phyloP scores from a whole-genome alignment of 768 basidiomycete species.

The Epithele typhae region DNA sequence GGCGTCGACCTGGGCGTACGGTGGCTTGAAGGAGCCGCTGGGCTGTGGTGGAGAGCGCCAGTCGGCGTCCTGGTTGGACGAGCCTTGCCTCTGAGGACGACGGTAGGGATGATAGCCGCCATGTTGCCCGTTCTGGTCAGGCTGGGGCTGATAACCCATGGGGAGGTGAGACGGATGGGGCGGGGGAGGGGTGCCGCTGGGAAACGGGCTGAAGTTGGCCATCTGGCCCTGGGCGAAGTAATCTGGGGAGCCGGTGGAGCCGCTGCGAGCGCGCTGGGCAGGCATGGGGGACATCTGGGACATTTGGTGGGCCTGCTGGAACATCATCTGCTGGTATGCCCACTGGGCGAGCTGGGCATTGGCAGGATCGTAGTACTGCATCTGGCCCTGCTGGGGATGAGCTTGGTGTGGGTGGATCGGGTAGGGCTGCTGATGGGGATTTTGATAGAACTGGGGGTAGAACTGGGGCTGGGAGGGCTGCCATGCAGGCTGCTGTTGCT shows the following conservation, averaged over 20 bases:
- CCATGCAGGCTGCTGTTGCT: constrained; percentile 65
- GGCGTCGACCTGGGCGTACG: constrained; percentile 76
- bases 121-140: constrained; percentile 29
- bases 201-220: constrained; percentile 56
- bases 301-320: constrained; percentile 53
- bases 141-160: constrained; percentile 31
- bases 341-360: constrained; percentile 79
- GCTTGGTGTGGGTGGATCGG: constrained; percentile 34
- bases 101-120: constrained; percentile 81
- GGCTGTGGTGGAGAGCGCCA: constrained; percentile 39
- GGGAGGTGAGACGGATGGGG: constrained; percentile 48
- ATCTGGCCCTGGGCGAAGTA: constrained; percentile 58
- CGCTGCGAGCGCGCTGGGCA: constrained; percentile 29
- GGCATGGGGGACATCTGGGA: constrained; percentile 38
- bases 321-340: constrained; percentile 93
- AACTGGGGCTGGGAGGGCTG: constrained; percentile 65
- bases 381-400: constrained; percentile 34
- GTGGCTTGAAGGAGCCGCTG: constrained; percentile 55
- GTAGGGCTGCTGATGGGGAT: constrained; percentile 59
- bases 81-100: constrained; percentile 46
- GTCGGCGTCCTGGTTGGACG: constrained; percentile 34
- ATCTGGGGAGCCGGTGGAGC: constrained; percentile 40
- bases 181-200: constrained; percentile 67
- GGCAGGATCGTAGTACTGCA: constrained; percentile 72
- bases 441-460: constrained; percentile 77